phyloP scores from a whole-genome alignment of 441 rosid species.

The Breynia disticha region DNA sequence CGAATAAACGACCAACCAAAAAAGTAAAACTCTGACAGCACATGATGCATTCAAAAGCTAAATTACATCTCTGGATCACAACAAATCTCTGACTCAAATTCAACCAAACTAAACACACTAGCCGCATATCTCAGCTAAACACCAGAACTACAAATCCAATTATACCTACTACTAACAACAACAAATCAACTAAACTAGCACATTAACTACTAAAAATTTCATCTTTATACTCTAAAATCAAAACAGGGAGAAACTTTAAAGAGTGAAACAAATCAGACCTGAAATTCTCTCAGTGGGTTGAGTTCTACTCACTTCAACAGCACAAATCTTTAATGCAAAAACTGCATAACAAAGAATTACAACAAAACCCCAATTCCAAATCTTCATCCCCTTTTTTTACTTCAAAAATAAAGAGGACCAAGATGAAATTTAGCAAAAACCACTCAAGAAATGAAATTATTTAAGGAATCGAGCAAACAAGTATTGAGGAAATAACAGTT shows the following conservation, averaged over 20 bases:
- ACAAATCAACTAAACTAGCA: neutral
- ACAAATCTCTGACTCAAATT: too few species aligned
- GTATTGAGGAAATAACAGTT: slow-evolving; percentile 11
- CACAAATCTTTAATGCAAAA: slow-evolving; percentile 32
- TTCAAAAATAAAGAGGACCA: neutral
- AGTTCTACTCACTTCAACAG: slow-evolving; percentile 47
- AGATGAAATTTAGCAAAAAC: slow-evolving; percentile 14
- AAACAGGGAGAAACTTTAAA: too few species aligned
- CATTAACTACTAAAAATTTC: neutral
- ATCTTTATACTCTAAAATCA: too few species aligned
- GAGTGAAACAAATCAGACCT: slow-evolving; percentile 31
- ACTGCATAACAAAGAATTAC: slow-evolving; percentile 30
- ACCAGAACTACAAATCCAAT: slow-evolving; percentile 1
- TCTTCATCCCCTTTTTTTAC: slow-evolving; percentile 28
- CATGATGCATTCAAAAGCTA: too few species aligned
- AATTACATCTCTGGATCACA: too few species aligned
- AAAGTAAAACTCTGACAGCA: too few species aligned
- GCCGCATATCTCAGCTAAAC: neutral
- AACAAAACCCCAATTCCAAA: slow-evolving; percentile 43
- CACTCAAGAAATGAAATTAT: neutral
- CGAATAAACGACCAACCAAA: too few species aligned
- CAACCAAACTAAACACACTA: neutral
- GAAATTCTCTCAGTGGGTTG: slow-evolving; percentile 87
- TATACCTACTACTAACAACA: neutral
- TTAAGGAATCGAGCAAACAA: neutral